Base-by-base conservation (phyloP, 2,329 filamentous ascomycete genomes). In the Curvularia sp. region DNA sequence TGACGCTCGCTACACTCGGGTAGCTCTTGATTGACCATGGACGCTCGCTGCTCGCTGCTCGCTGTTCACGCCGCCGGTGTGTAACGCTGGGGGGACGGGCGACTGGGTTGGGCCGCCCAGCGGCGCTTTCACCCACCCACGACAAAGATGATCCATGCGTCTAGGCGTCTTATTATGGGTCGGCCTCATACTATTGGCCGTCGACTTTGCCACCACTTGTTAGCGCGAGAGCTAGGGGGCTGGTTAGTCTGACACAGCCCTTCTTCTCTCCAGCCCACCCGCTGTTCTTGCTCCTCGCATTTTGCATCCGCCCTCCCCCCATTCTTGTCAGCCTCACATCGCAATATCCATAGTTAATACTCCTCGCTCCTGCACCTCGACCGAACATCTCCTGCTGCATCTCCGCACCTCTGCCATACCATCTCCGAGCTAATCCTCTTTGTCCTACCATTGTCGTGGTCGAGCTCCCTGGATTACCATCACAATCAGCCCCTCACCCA, bases 381-480 rank as follows among this genome's bases (percentile, higher is more conserved):
- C 57, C 58, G 61, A 57, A 13, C 42, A 49, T 60, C 42, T 49
- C 46, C 46, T 63, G 60, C 61, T 61, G 30, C 61, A 53, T 53
- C 53, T 55, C 53, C 51, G 61, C 46, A 20, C 13, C 28, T 20
- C 50, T 51, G 35, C 53, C 57, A 55, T 48, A 39, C 53, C 54
- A 31, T 26, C 33, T 38, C 41, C 49, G 44, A 62, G 51, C 58
- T 44, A 55, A 35, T 39, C 69, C 67, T 12, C 68, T 64, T 68
- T 64, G 64, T 63, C 61, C 62, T 60, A 59, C 53, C 66, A 65
- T 68, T 70, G 66, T 70, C 70, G 68, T 70, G 57, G 60, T 66
- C 53, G 53, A 53, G 5, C 55, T 60, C 60, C 56, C 47, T 47
- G 52, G 55, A 57, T 48, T 57, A 52, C 62, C 22, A 57, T 53